phyloP scores from a whole-genome alignment of 768 basidiomycete species.

The Suillus tomentosus region DNA sequence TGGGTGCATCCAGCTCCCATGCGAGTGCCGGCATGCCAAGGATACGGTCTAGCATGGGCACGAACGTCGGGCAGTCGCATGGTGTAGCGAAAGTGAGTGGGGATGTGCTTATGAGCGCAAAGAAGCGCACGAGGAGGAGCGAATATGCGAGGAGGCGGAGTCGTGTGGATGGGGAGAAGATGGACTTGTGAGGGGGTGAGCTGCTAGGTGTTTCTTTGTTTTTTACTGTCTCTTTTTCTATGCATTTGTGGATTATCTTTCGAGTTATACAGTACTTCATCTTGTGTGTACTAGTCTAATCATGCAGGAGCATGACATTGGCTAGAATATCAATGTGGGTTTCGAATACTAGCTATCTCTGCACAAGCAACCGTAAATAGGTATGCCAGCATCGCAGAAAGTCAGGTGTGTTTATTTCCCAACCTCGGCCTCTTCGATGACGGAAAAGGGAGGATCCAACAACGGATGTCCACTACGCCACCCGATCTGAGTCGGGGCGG shows the following conservation, averaged over 20 bases:
- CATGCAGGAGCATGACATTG: neutral
- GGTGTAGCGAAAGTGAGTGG: slow-evolving; percentile 28
- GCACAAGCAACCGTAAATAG: neutral
- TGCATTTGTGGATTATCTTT: slow-evolving; percentile 17
- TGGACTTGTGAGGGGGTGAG: slow-evolving; percentile 17
- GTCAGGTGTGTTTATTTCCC: neutral
- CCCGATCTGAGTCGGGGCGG: neutral
- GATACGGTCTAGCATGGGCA: slow-evolving; percentile 56
- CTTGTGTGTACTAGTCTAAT: neutral
- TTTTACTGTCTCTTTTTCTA: slow-evolving; percentile 10
- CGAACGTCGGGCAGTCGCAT: slow-evolving; percentile 29
- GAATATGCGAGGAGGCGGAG: slow-evolving; percentile 67
- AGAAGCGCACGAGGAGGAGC: slow-evolving; percentile 75
- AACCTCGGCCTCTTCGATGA: neutral
- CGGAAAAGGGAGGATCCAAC: neutral
- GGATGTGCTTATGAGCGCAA: slow-evolving; percentile 60
- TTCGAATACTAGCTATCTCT: neutral
- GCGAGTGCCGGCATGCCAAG: slow-evolving; percentile 27
- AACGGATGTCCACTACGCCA: neutral
- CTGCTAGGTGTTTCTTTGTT: slow-evolving; percentile 2
- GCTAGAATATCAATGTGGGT: neutral
- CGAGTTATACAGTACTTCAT: slow-evolving; percentile 3
- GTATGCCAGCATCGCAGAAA: neutral
- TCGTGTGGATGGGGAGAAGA: slow-evolving; percentile 26
- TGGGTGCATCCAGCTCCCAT: slow-evolving; percentile 19